phyloP scores from a whole-genome alignment of 805 yeast species.

The Millerozyma miso region DNA sequence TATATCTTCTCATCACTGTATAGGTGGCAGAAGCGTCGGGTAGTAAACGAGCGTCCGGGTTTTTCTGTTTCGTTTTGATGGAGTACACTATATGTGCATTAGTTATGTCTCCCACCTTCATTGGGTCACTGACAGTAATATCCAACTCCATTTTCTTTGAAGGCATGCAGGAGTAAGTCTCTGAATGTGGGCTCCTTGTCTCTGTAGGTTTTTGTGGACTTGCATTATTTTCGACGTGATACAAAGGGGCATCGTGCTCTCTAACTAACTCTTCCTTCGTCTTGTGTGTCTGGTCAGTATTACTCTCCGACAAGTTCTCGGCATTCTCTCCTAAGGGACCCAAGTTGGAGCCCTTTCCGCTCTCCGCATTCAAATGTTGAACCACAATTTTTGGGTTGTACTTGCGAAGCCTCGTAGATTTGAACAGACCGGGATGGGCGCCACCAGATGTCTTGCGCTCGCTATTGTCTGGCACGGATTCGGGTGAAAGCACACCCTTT shows the following conservation, averaged over 20 bases:
- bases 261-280: constrained; percentile 5
- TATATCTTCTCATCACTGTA: constrained; percentile 75
- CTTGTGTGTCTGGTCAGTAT: constrained; percentile 2
- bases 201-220: constrained; percentile 3
- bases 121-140: constrained; percentile 83
- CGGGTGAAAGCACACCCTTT: constrained; percentile 8
- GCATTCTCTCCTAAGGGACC: constrained; percentile 24
- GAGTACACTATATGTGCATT: constrained; percentile 85
- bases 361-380: constrained; percentile 19
- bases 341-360: constrained; percentile 13
- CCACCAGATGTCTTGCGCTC: constrained; percentile 18
- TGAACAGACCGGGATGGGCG: constrained; percentile 27
- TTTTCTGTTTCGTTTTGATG: constrained; percentile 58
- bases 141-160: constrained; percentile 32
- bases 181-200: constrained; percentile 6
- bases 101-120: constrained; percentile 86
- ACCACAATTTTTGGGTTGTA: constrained; percentile 25
- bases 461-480: constrained; percentile 7
- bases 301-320: constrained; percentile 1
- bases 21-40: constrained; percentile 29
- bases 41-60: constrained; percentile 26
- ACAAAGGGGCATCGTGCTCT: constrained; percentile 2
- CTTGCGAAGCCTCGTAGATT: constrained; percentile 27
- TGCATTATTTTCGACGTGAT: constrained; percentile 2
- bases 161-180: constrained; percentile 12